Evolutionary conservation across 495 filamentous ascomycete genomes (phyloP).

Genomic region (Tuber calosporum): DNA sequence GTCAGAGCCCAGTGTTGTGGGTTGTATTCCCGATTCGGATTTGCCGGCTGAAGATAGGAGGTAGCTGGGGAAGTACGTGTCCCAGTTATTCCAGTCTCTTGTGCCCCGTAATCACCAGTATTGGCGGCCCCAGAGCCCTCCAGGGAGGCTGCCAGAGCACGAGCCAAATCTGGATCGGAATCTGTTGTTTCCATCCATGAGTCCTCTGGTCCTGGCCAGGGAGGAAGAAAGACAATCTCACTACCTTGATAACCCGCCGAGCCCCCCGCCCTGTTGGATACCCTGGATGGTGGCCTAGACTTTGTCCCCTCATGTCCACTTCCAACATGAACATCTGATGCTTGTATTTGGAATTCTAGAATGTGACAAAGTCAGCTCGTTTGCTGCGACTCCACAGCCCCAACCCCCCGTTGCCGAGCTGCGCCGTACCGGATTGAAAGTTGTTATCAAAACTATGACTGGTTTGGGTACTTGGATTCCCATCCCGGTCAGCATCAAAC

Average conservation of each 20-base stretch:
- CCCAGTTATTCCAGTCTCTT: slow-evolving; percentile 55
- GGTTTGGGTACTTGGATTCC: slow-evolving; percentile 7
- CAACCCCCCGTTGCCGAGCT: neutral
- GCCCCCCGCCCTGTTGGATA: slow-evolving; percentile 30
- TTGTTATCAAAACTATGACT: slow-evolving; percentile 13
- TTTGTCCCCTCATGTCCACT: slow-evolving; percentile 29
- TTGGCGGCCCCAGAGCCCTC: slow-evolving; percentile 47
- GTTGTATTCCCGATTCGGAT: slow-evolving; percentile 56
- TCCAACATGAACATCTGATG: slow-evolving; percentile 24
- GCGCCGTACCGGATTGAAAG: neutral
- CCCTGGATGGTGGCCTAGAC: slow-evolving; percentile 38
- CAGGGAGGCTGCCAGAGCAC: slow-evolving; percentile 52
- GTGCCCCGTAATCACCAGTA: slow-evolving; percentile 41
- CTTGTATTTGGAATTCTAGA: slow-evolving; percentile 39
- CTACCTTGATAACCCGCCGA: slow-evolving; percentile 30
- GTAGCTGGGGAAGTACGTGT: slow-evolving; percentile 41
- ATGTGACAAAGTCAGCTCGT: slow-evolving; percentile 10
- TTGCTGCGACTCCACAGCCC: slow-evolving; percentile 1
- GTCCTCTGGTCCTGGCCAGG: neutral
- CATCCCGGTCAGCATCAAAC: slow-evolving; percentile 32
- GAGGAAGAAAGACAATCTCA: slow-evolving; percentile 10
- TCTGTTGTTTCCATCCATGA: slow-evolving; percentile 24
- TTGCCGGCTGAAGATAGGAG: slow-evolving; percentile 63
- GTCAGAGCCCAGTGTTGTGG: slow-evolving; percentile 72
- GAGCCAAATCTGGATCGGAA: slow-evolving; percentile 36